Evolutionary conservation across 352 stramenopile species (phyloP).

Genomic region (Phytophthora rubi): DNA sequence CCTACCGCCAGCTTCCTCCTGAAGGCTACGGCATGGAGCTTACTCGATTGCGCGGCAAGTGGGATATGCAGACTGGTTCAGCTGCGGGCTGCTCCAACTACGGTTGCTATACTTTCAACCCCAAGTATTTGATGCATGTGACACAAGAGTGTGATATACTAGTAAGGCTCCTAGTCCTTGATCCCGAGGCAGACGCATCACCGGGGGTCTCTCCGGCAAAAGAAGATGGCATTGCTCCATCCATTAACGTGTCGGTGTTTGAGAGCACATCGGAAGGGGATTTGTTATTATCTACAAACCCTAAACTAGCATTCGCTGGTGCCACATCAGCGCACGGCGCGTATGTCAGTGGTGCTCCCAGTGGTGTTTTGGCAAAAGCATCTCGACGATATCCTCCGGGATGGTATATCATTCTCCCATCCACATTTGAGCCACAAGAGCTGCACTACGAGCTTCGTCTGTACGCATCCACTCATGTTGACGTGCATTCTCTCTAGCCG

Average conservation of each 20-base stretch:
- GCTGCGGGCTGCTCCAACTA: constrained; percentile 80
- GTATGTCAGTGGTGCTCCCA: constrained; percentile 63
- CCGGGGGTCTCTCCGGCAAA: constrained; percentile 20
- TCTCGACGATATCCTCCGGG: constrained; percentile 44
- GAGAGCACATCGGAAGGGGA: constrained; percentile 60
- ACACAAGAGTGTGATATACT: constrained; percentile 60
- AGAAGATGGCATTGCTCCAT: constrained; percentile 28
- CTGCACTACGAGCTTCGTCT: constrained; percentile 63
- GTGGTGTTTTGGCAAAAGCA: constrained; percentile 56
- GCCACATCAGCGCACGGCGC: constrained; percentile 61
- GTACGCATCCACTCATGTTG: constrained; percentile 51
- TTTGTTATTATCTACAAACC: constrained; percentile 68
- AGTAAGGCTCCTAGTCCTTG: constrained; percentile 51
- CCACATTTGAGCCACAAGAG: constrained; percentile 75
- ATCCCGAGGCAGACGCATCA: constrained; percentile 19
- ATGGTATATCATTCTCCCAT: constrained; percentile 80
- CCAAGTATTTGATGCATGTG: constrained; percentile 74
- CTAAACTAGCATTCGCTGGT: constrained; percentile 54
- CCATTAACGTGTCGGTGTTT: constrained; percentile 81
- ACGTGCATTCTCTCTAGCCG: constrained; percentile 44
- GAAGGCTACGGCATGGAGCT: constrained; percentile 67
- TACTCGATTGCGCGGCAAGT: constrained; percentile 47
- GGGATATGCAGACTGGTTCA: constrained; percentile 62
- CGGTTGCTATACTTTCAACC: constrained; percentile 86
- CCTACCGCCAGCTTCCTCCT: constrained; percentile 42